Evolutionary conservation across 768 basidiomycete genomes (phyloP), one percentile per base, ranked within the genome.

Genomic region (Suillus plorans): DNA sequence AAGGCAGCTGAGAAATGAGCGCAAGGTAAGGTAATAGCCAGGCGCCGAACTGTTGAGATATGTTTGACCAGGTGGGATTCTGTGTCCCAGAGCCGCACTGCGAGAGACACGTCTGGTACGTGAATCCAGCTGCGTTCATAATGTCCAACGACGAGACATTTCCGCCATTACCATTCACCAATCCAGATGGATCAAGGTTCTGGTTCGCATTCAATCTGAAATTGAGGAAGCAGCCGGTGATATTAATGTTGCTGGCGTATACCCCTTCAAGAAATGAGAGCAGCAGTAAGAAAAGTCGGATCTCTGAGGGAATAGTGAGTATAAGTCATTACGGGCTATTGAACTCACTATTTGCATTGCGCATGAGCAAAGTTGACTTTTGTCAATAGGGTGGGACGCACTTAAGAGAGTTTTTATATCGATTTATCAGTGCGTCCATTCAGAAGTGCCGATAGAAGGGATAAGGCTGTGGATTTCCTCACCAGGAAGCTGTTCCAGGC

Each of bases 21-120:
- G 83, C 81, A 12, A 85, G 76, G 76, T 81, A 84, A 5, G 84
- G 84, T 5, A 85, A 62, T 4, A 85, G 72, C 84, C 83, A 85
- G 0, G 81, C 67, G 9, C 76, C 73, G 66, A 79, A 83, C 53
- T 80, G 73, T 52, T 80, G 79, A 0, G 74, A 60, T 53, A 74
- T 74, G 4, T 36, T 50, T 5, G n/a, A 34, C 72, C 72, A 72
- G 13, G 22, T 28, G 18, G 72, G 74, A 10, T 65, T 20, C 8
- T 66, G 58, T 8, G 65, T 55, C 2, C 58, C 53, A 4, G 0
- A 3, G 31, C 72, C 70, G 31, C 73, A 74, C 34, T 60, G 37
- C 0, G 12, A 0, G 22, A 6, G 1, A 28, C 73, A 74, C 0
- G 62, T 62, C n/a, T 3, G 0, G 2, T 67, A 13, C 0, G 67